A percentile compares a stretch with the other conserved stretches of the same genome.
phyloP scores from a whole-genome alignment of 83 land plant genomes.

The Picea abies region DNA sequence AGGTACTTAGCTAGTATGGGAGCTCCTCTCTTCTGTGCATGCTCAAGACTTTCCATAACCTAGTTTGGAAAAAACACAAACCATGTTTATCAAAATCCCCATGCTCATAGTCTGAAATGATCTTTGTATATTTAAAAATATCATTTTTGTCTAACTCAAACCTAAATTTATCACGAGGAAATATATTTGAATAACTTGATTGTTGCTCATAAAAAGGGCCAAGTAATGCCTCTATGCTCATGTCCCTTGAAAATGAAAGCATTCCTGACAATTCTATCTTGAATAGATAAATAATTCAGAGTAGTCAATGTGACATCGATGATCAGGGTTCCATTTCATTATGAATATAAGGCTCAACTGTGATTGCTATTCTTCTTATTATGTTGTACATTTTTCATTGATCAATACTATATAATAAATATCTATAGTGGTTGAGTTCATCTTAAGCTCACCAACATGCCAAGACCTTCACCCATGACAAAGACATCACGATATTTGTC shows the following conservation, averaged over 20 bases:
- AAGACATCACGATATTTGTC: constrained; percentile 64
- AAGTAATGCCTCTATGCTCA: too few species aligned
- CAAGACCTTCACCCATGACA: constrained; percentile 18
- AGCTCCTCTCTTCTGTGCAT: too few species aligned
- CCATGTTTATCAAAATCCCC: too few species aligned
- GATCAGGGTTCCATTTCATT: too few species aligned
- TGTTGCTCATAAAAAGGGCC: too few species aligned
- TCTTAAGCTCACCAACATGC: constrained; percentile 26
- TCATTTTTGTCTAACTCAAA: neutral
- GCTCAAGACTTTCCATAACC: too few species aligned
- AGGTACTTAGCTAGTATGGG: neutral
- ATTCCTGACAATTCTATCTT: neutral
- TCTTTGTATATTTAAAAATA: neutral
- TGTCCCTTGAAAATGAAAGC: neutral
- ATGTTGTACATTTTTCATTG: too few species aligned
- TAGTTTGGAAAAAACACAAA: too few species aligned
- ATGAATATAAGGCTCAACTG: too few species aligned
- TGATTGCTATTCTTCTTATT: too few species aligned
- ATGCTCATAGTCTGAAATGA: too few species aligned
- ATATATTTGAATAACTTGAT: neutral
- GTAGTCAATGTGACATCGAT: too few species aligned
- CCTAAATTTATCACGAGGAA: neutral
- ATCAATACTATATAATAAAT: neutral
- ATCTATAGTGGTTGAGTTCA: neutral
- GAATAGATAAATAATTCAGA: neutral